These are phyloP conservation scores for Myxozyma nipponensis DNA, from an alignment of 805 yeast genomes.

Conservation along the genomic window DNA sequence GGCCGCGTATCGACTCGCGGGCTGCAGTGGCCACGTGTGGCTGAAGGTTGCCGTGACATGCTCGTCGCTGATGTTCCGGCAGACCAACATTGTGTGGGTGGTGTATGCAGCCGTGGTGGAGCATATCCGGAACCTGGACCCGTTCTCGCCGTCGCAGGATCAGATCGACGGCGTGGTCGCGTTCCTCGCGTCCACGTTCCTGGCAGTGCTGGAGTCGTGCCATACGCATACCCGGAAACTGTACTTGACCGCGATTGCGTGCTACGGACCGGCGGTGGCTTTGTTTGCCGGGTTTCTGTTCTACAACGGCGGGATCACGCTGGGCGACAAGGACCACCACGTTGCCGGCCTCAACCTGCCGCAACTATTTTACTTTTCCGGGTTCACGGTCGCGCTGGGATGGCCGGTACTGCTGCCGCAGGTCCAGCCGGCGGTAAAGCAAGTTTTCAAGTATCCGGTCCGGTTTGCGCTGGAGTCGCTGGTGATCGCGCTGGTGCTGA, in stretches of 20 bases:
- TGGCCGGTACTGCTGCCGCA: slow-evolving; percentile 67
- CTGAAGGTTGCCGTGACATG: slow-evolving; percentile 1
- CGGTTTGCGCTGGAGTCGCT: slow-evolving; percentile 1
- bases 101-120: slow-evolving; percentile 10
- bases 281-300: slow-evolving; percentile 56
- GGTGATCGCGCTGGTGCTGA: slow-evolving; percentile 42
- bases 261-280: slow-evolving; percentile 13
- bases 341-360: slow-evolving; percentile 64
- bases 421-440: slow-evolving; percentile 6
- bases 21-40: background rate
- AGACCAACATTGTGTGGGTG: slow-evolving; percentile 88
- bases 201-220: background rate
- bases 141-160: background rate
- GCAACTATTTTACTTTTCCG: slow-evolving; percentile 74
- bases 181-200: background rate
- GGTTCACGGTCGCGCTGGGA: slow-evolving; percentile 62
- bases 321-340: slow-evolving; percentile 86
- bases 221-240: background rate
- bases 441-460: background rate
- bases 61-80: slow-evolving; percentile 76
- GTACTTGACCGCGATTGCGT: background rate
- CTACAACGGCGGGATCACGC: slow-evolving; percentile 76
- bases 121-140: background rate
- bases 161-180: background rate
- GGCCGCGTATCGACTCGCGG: slow-evolving; percentile 41